Evolutionary conservation across 2,329 filamentous ascomycete species (phyloP), one percentile per base, ranked within the genome.

Genomic region (Paracoccidioides lutzii): DNA sequence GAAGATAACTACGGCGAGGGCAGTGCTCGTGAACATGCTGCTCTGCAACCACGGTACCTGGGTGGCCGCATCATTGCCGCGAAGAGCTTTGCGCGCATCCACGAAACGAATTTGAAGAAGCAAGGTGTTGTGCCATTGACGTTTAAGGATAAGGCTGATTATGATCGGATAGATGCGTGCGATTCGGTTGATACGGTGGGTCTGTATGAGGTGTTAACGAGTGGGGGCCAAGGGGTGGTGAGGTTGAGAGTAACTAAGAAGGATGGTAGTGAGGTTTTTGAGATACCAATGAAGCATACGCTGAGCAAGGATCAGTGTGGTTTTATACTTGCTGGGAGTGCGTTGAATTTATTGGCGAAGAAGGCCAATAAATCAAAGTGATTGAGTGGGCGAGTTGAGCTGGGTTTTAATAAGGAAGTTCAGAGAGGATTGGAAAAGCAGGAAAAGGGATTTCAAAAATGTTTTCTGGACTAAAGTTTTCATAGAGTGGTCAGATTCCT

Each of bases 1-100:
- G 93, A 98, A 76, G 89, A 95, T 75, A 98, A 98, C 79, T 95
- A 95, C 74, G 90, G 90, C 61, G 90, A 95, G 71, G 90, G 90
- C 15, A 90, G 85, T 53, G 89, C 90, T 2, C 81, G 90, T 61
- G 90, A 95, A 70, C 90, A 95, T 73, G 90, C 90, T 28, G 90
- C 90, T 1, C 77, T 95, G 40, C 90, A 95, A 71, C 90, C 90
- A 2, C 80, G 90, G n/a, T 95, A 90, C 73, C 83, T 95, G 2
- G 90, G 90, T 57, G 88, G 87, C 22, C 81, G 88, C 52, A 78
- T 95, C 66, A 89, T 95, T 57, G 79, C 95, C 15, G 79, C 85
- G 56, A 95, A 95, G 76, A 87, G 81, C 41, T 95, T 95, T 67
- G 90, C 90, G 0, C 84, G 90, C 54, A 95, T 95, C 68, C 90